A percentile compares a stretch with the other conserved stretches of the same genome.
Evolutionary conservation across 2,329 filamentous ascomycete species (phyloP).

Genomic region (Thielaviopsis punctulata): DNA sequence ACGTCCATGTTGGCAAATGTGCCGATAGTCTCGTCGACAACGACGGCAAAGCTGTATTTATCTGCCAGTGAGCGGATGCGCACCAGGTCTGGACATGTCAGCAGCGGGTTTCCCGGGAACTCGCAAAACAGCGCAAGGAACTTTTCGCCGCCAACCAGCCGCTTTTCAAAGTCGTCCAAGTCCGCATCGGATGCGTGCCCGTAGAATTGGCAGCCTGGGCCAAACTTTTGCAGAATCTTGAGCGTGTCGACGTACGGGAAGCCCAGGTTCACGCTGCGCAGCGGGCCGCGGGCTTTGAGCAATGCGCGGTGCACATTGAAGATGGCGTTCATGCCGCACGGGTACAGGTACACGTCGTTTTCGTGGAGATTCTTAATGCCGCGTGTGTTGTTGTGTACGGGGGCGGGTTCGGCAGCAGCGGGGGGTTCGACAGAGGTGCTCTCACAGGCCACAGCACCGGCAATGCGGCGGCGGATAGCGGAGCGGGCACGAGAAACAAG

Average conservation of each 20-base stretch:
- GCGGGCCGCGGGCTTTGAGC: conserved; percentile 41
- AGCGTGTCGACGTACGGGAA: conserved; percentile 96
- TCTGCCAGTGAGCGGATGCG: conserved; percentile 71
- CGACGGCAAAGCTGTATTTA: conserved; percentile 70
- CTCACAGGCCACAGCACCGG: conserved; percentile 63
- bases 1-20: conserved; percentile 95
- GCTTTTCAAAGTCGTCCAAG: conserved; percentile 63
- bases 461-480: conserved; percentile 74
- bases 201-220: conserved; percentile 76
- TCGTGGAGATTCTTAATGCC: conserved; percentile 53
- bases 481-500: conserved; percentile 68
- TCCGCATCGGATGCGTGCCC: conserved; percentile 62
- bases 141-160: conserved; percentile 53
- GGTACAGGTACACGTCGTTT: conserved; percentile 76
- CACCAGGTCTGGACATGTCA: conserved; percentile 66
- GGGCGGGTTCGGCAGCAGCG: conserved; percentile 27
- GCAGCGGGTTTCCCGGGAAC: conserved; percentile 81
- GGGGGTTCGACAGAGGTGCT: conserved; percentile 18
- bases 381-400: conserved; percentile 24
- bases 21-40: conserved; percentile 91
- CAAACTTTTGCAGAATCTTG: conserved; percentile 89
- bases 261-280: conserved; percentile 80
- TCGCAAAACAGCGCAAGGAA: conserved; percentile 83
- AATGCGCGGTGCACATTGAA: conserved; percentile 71
- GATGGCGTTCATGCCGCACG: conserved; percentile 88